Evolutionary conservation across 2,329 filamentous ascomycete genomes (phyloP).

Genomic region (Monosporascus sp.): DNA sequence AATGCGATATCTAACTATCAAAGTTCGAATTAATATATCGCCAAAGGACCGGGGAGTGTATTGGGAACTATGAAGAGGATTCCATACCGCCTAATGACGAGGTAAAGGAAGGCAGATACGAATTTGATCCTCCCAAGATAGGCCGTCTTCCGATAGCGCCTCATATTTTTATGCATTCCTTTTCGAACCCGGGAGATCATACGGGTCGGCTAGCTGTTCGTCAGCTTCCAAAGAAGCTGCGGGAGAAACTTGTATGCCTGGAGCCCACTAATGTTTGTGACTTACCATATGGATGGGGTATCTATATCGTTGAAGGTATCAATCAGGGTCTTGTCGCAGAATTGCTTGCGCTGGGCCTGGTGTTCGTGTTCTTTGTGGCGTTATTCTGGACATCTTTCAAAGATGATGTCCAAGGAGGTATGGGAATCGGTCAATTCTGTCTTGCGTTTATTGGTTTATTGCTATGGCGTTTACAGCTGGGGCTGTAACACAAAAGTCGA

Average conservation of each 20-base stretch:
- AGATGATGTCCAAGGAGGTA: conserved; percentile 5
- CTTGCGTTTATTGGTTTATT: conserved; percentile 3
- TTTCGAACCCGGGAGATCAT: conserved; percentile 13
- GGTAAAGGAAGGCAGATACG: conserved; percentile 8
- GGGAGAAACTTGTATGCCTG: not conserved
- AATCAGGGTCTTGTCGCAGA: conserved; percentile 2
- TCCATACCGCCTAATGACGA: conserved; percentile 10
- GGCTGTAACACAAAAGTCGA: no score
- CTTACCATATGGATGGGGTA: conserved; percentile 7
- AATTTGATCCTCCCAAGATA: conserved; percentile 8
- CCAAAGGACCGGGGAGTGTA: conserved; percentile 9
- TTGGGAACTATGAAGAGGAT: conserved; percentile 10
- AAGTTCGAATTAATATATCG: conserved; percentile 10
- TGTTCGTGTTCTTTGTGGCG: conserved; percentile 2
- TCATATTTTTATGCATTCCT: conserved; percentile 17
- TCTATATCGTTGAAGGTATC: conserved; percentile 10
- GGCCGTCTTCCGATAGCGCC: conserved; percentile 9
- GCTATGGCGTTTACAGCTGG: not conserved
- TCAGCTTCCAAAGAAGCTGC: conserved; percentile 8
- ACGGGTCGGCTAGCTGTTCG: conserved; percentile 3
- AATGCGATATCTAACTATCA: not conserved
- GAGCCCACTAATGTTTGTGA: not conserved
- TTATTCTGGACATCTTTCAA: conserved; percentile 1
- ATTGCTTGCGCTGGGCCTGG: not conserved
- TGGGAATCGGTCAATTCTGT: conserved; percentile 7